Evolutionary conservation across 225 moss, liverwort and hornwort species (phyloP).

Genomic region (Antitrichia curtipendula): DNA sequence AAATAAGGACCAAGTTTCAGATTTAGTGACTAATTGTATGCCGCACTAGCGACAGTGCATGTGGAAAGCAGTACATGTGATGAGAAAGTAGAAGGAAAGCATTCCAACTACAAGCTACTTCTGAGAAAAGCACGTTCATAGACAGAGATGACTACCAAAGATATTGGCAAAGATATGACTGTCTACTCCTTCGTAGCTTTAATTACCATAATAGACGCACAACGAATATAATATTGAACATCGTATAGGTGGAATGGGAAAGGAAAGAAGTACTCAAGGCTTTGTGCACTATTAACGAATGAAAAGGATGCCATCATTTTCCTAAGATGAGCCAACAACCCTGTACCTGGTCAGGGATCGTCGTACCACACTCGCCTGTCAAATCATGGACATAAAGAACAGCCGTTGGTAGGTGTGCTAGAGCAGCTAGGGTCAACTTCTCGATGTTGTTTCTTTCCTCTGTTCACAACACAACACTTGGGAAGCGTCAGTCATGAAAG

Average conservation of each 20-base stretch:
- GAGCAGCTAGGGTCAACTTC: slow-evolving; percentile 86
- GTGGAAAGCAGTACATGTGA: background rate
- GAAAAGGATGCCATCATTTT: background rate
- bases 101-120: background rate
- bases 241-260: background rate
- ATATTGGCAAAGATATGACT: background rate
- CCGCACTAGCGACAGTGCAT: background rate
- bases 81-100: background rate
- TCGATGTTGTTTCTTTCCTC: slow-evolving; percentile 95
- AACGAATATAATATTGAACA: background rate
- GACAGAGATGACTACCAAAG: background rate
- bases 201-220: background rate
- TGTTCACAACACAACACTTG: slow-evolving; percentile 13
- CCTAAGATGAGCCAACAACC: background rate
- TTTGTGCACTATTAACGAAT: background rate
- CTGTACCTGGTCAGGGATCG: slow-evolving; percentile 69
- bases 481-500: background rate
- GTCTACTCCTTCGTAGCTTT: background rate
- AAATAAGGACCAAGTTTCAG: background rate
- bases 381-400: slow-evolving; percentile 94
- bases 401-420: slow-evolving; percentile 92
- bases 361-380: slow-evolving; percentile 88
- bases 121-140: background rate
- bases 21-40: background rate
- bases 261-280: background rate